These are phyloP conservation scores for Breviolum minutum DNA, from an alignment of 73 alveolate genomes.

Conservation along the genomic window DNA sequence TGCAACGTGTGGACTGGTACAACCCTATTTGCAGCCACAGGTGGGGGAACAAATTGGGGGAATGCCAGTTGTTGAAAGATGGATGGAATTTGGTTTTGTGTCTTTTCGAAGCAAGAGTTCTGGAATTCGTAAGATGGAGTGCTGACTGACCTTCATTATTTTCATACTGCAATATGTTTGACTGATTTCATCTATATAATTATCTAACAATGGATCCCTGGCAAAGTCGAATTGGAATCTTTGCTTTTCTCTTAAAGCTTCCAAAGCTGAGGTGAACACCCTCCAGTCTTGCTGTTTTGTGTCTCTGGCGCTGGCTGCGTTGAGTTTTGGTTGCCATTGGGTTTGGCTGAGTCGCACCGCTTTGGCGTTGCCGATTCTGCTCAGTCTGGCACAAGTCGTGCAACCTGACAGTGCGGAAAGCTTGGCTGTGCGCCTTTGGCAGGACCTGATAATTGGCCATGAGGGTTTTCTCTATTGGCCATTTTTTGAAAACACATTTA, in stretches of 20 bases:
- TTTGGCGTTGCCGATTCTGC: not conserved
- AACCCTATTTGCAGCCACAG: constrained; percentile 16
- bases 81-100: not conserved
- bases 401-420: not conserved
- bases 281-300: not conserved
- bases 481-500: too few species aligned
- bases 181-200: not conserved
- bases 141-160: not conserved
- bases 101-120: not conserved
- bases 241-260: not conserved
- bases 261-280: not conserved
- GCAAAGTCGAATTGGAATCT: not conserved
- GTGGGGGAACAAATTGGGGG: not conserved
- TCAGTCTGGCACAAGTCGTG: not conserved
- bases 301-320: not conserved
- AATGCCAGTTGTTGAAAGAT: not conserved
- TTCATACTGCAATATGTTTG: not conserved
- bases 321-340: not conserved
- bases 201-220: not conserved
- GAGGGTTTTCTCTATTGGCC: not conserved
- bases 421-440: constrained; percentile 4
- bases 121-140: not conserved
- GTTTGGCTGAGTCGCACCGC: not conserved
- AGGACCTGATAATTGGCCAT: not conserved
- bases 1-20: not conserved